These are phyloP conservation scores for Lepidium campestre DNA, from an alignment of 441 rosid species.

Conservation along the genomic window DNA sequence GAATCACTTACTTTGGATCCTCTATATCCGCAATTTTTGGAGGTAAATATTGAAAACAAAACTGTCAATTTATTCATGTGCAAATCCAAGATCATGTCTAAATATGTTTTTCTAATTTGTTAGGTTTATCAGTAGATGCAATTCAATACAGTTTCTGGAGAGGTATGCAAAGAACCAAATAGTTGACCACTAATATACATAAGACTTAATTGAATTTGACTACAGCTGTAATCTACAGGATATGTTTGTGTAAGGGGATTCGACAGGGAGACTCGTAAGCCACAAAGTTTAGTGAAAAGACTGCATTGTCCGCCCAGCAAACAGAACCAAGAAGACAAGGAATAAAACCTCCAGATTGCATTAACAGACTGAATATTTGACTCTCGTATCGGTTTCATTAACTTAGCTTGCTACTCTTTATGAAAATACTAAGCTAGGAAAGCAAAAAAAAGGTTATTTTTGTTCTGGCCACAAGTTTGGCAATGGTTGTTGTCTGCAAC, in stretches of 20 bases:
- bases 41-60: conserved; percentile 18
- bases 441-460: not conserved
- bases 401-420: not conserved
- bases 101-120: conserved; percentile 1
- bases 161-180: conserved; percentile 27
- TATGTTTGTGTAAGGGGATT: conserved; percentile 55
- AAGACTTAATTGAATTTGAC: not conserved
- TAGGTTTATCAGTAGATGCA: conserved; percentile 43
- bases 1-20: conserved; percentile 49
- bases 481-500: not conserved
- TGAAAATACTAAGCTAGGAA: not conserved
- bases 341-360: not conserved
- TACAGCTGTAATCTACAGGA: conserved; percentile 25
- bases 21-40: conserved; percentile 39
- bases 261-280: conserved; percentile 33
- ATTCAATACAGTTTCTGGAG: conserved; percentile 45
- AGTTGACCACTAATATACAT: not conserved
- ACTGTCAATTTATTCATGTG: not conserved
- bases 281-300: conserved; percentile 36
- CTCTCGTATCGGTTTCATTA: not conserved
- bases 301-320: conserved; percentile 42
- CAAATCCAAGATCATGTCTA: not conserved
- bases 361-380: not conserved
- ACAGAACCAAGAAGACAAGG: not conserved
- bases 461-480: not conserved